Evolutionary conservation across 2,329 filamentous ascomycete genomes (phyloP), one percentile per base, ranked within the genome.

Genomic region (Neofusicoccum ribis): DNA sequence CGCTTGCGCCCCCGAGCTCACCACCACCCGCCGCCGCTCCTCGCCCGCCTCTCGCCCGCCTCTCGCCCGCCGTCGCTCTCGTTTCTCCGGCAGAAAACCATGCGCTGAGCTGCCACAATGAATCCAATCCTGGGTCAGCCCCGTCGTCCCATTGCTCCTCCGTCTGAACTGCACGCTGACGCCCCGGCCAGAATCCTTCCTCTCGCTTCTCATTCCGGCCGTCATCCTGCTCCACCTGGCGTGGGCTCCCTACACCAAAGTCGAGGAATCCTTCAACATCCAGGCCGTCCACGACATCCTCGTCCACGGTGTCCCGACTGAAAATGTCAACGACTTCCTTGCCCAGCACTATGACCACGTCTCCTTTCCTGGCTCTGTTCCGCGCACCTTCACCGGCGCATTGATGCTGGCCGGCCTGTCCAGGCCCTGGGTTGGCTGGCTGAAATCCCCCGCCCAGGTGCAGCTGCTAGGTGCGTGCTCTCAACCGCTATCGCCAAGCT

Each of bases 221-320:
- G 74, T 89, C 39, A 83, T 91, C 70, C 76, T 91, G 66, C 64
- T 90, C 63, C 91, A 97, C 77, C 86, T 96, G 64, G 73, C 88
- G 67, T 76, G 88, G 27, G 88, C 93, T 11, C 95, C 95, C 0
- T 94, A 96, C 81, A 97, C 93, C 65, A 99, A 99, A 78, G 95
- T 99, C 66, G 95, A 99, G 78, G 95, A 99, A 79, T 98, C 94
- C 0, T 98, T 99, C 85, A 97, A 97, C 77, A 88, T 98, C 66
- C 95, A 99, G 77, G 95, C 95, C 5, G 86, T 89, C 3, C 95
- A 98, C 78, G 95, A 99, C 76, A 90, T 99, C 41, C 78, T 97
- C 66, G 85, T 86, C 43, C 92, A 95, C 75, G 93, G 93, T 27
- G 87, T 91, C 1, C 91, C 92, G 0, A 84, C 82, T 1, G 75